phyloP scores from a whole-genome alignment of 2,329 filamentous ascomycete species.

The Trichoderma sp. region DNA sequence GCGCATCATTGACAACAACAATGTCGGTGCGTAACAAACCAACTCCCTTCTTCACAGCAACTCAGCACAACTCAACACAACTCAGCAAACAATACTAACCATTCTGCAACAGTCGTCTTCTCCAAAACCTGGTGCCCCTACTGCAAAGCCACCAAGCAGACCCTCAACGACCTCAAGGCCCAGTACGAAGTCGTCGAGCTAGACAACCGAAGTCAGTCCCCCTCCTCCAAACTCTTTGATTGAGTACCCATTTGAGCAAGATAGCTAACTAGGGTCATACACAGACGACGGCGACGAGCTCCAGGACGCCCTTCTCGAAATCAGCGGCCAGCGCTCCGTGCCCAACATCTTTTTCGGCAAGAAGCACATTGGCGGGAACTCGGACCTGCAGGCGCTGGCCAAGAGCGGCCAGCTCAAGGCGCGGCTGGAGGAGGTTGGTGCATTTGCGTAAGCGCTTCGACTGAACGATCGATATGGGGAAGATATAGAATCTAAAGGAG shows the following conservation, averaged over 20 bases:
- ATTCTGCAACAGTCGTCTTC: conserved; percentile 71
- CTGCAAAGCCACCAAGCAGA: conserved; percentile 77
- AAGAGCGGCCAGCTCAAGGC: conserved; percentile 44
- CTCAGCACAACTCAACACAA: too few species aligned
- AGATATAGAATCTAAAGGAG: background rate
- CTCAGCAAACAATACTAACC: background rate
- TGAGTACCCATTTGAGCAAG: background rate
- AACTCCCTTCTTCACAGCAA: background rate
- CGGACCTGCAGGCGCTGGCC: conserved; percentile 70
- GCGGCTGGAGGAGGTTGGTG: conserved; percentile 49
- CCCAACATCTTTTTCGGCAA: conserved; percentile 93
- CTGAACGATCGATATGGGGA: background rate
- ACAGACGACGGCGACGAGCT: conserved; percentile 79
- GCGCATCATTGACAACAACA: conserved; percentile 83
- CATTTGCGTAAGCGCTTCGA: conserved; percentile 44
- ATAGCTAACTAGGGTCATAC: background rate
- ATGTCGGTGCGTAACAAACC: conserved; percentile 65
- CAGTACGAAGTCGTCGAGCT: conserved; percentile 79
- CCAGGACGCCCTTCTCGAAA: conserved; percentile 78
- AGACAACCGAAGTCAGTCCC: conserved; percentile 73
- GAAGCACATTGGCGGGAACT: conserved; percentile 96
- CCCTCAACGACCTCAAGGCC: conserved; percentile 69
- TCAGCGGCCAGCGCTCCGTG: conserved; percentile 84
- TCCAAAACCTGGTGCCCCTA: conserved; percentile 97
- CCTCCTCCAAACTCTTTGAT: background rate